Conservation (phyloP, 371 early-diverging fungal genomes). For the Nematocida minor region DNA sequence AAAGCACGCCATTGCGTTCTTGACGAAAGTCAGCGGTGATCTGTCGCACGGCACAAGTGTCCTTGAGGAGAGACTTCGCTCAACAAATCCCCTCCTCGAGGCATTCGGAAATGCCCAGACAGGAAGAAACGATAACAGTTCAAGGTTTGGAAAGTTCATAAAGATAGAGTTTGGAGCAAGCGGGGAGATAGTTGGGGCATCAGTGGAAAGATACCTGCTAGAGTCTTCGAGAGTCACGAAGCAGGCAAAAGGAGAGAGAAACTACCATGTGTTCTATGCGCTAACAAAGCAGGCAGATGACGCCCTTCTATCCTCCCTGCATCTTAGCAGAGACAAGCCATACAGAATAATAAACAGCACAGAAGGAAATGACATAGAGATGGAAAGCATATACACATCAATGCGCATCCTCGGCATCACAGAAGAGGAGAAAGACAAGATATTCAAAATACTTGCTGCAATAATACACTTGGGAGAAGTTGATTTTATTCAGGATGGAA, state of each 20-base stretch:
- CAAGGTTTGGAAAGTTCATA: constrained; percentile 97
- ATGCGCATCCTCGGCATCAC: constrained; percentile 77
- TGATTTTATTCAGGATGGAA: constrained; percentile 71
- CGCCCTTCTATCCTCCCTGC: constrained; percentile 67
- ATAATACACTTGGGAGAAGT: constrained; percentile 93
- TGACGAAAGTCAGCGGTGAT: constrained; percentile 76
- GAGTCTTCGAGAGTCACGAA: constrained; percentile 86
- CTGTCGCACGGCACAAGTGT: constrained; percentile 10
- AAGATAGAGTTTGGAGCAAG: constrained; percentile 85
- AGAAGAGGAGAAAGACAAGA: constrained; percentile 70
- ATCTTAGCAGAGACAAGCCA: constrained; percentile 65
- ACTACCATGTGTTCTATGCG: constrained; percentile 97
- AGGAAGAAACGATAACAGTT: constrained; percentile 94
- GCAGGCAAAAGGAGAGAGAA: constrained; percentile 79
- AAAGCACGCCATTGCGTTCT: constrained; percentile 94
- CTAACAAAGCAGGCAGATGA: constrained; percentile 74
- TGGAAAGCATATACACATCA: constrained; percentile 58
- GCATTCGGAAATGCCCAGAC: constrained; percentile 99
- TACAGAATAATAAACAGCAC: constrained; percentile 83
- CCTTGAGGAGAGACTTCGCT: constrained; percentile 82
- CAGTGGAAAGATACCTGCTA: constrained; percentile 90
- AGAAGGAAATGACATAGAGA: constrained; percentile 80
- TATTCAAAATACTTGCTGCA: constrained; percentile 78
- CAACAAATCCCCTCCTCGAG: constrained; percentile 94
- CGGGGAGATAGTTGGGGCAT: constrained; percentile 79